These are phyloP conservation scores for Cercospora beticola DNA, from an alignment of 2,329 filamentous ascomycete genomes.

Conservation along the genomic window DNA sequence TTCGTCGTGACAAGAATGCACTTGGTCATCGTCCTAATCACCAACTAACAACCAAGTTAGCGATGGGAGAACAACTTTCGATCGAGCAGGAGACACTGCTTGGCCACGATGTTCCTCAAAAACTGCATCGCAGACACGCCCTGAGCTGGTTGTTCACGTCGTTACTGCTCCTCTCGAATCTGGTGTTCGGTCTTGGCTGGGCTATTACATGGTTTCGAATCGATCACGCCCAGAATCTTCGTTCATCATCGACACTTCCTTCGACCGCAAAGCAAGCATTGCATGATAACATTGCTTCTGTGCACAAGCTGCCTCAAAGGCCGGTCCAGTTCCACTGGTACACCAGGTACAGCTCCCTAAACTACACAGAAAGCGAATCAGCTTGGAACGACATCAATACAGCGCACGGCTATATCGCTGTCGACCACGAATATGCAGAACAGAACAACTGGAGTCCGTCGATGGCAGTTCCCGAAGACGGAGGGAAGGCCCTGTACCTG, in stretches of 20 bases:
- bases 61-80: background rate
- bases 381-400: constrained; percentile 19
- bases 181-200: constrained; percentile 5
- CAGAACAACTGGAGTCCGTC: constrained; percentile 13
- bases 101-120: background rate
- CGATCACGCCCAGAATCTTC: background rate
- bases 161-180: constrained; percentile 3
- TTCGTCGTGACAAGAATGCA: background rate
- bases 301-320: constrained; percentile 4
- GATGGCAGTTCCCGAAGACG: constrained; percentile 13
- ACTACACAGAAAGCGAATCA: constrained; percentile 13
- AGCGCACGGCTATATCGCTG: constrained; percentile 19
- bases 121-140: background rate
- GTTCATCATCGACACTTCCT: background rate
- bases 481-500: constrained; percentile 17
- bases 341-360: constrained; percentile 18
- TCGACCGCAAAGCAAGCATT: background rate
- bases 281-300: background rate
- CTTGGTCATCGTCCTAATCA: background rate
- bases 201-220: background rate
- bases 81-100: background rate
- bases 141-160: background rate
- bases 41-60: background rate
- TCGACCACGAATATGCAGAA: constrained; percentile 11
- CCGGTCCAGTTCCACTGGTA: constrained; percentile 18